Percentiles rank a stretch among this genome's conserved stretches.
Conservation (phyloP, 1,139 yeast species). For the Saccharomyces hybrid region DNA sequence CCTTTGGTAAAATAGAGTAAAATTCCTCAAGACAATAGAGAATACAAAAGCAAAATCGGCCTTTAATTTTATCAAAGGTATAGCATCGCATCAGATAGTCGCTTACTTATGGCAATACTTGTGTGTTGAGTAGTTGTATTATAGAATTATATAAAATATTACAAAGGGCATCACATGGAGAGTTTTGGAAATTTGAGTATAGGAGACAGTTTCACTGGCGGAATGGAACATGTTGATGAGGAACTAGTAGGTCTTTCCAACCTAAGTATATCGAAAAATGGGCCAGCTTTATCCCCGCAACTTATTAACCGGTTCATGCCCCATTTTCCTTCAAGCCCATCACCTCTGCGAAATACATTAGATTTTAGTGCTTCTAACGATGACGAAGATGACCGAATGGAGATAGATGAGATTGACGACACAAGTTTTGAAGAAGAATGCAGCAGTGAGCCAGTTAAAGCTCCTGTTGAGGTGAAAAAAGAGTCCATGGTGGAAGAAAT, state of each 20-base stretch:
- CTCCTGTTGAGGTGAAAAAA: background rate
- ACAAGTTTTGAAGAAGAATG: background rate
- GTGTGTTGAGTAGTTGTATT: background rate
- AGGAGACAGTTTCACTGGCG: slow-evolving; percentile 11
- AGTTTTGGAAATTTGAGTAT: slow-evolving; percentile 12
- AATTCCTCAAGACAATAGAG: background rate
- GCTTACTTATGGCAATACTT: background rate
- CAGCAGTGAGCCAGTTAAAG: slow-evolving; percentile 1
- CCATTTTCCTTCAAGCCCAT: slow-evolving; percentile 18
- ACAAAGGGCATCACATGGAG: slow-evolving; percentile 5
- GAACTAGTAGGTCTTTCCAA: slow-evolving; percentile 18
- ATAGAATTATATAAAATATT: background rate
- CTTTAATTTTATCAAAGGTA: background rate
- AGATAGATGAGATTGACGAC: slow-evolving; percentile 6
- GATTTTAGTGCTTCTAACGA: slow-evolving; percentile 8
- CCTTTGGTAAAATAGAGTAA: background rate
- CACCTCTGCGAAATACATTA: slow-evolving; percentile 17
- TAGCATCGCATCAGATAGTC: background rate
- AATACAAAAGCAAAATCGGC: background rate
- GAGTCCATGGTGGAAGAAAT: background rate
- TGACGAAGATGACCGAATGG: slow-evolving; percentile 3
- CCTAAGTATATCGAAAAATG: slow-evolving; percentile 14
- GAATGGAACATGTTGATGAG: slow-evolving; percentile 9
- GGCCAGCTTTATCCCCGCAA: slow-evolving; percentile 4
- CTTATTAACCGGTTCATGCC: slow-evolving; percentile 11